Conservation (phyloP, 768 basidiomycete genomes). For the Neoboletus subvelutipes region DNA sequence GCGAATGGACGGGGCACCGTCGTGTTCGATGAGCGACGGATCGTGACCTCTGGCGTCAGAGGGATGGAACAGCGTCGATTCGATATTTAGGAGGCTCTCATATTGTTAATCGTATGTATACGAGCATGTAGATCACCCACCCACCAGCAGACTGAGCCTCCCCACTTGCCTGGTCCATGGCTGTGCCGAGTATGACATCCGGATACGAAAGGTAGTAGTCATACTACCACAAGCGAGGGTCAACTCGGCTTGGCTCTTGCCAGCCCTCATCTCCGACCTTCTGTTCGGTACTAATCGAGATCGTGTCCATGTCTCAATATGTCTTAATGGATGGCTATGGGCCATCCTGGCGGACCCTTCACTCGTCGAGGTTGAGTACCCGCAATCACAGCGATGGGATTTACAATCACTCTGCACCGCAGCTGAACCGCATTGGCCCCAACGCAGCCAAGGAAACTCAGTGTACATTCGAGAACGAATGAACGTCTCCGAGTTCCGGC, state of each 20-base stretch:
- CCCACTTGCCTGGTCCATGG: neutral
- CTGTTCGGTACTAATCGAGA: neutral
- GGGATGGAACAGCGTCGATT: conserved; percentile 37
- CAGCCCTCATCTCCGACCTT: neutral
- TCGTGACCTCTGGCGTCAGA: conserved; percentile 46
- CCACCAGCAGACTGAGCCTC: no score
- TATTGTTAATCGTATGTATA: neutral
- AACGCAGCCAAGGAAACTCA: neutral
- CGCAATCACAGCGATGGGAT: neutral
- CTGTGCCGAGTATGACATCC: neutral
- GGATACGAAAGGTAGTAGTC: conserved; percentile 17
- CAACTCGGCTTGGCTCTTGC: conserved; percentile 17
- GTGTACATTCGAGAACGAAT: neutral
- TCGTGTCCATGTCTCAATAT: neutral
- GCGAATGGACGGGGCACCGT: conserved; percentile 42
- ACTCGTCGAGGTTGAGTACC: neutral
- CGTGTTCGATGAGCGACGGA: conserved; percentile 73
- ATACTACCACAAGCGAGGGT: neutral
- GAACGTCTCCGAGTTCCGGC: neutral
- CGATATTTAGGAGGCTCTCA: conserved; percentile 27
- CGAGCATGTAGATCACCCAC: neutral
- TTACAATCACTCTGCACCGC: neutral
- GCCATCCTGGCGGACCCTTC: neutral
- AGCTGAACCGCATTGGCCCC: neutral
- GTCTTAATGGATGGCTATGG: neutral